Conservation (phyloP, 192 early-diverging fungal species). For the Radiomyces spectabilis region DNA sequence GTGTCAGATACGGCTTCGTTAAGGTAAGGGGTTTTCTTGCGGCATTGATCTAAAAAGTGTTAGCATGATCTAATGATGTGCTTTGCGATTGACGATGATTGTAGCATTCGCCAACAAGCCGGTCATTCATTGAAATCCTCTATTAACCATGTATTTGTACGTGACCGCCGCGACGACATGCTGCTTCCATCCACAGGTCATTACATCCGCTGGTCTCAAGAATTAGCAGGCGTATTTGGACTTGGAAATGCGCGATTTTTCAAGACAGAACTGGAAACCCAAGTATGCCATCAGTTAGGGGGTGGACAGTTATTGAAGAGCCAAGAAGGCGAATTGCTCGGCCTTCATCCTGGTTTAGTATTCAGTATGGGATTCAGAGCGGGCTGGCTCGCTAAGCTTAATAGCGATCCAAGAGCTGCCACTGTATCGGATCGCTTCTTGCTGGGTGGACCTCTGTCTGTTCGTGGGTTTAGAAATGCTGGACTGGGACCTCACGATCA, state of each 20-base stretch:
- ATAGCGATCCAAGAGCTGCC: constrained; percentile 46
- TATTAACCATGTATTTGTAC: constrained; percentile 53
- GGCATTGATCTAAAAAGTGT: not conserved
- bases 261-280: constrained; percentile 62
- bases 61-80: not conserved
- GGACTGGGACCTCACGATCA: constrained; percentile 86
- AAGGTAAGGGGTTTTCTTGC: constrained; percentile 39
- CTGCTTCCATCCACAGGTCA: constrained; percentile 74
- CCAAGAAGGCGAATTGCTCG: constrained; percentile 7
- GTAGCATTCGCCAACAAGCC: constrained; percentile 27
- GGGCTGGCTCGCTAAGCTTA: constrained; percentile 26
- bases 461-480: constrained; percentile 82
- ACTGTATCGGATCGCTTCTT: constrained; percentile 81
- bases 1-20: constrained; percentile 51
- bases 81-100: not conserved
- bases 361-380: constrained; percentile 11
- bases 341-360: constrained; percentile 18
- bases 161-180: constrained; percentile 75
- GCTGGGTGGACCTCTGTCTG: constrained; percentile 76
- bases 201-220: constrained; percentile 42
- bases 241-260: constrained; percentile 63
- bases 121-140: constrained; percentile 68
- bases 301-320: constrained; percentile 17
- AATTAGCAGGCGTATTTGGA: constrained; percentile 76
- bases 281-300: constrained; percentile 11